phyloP scores from a whole-genome alignment of 106 monocot genomes.

The Acorus gramineus region DNA sequence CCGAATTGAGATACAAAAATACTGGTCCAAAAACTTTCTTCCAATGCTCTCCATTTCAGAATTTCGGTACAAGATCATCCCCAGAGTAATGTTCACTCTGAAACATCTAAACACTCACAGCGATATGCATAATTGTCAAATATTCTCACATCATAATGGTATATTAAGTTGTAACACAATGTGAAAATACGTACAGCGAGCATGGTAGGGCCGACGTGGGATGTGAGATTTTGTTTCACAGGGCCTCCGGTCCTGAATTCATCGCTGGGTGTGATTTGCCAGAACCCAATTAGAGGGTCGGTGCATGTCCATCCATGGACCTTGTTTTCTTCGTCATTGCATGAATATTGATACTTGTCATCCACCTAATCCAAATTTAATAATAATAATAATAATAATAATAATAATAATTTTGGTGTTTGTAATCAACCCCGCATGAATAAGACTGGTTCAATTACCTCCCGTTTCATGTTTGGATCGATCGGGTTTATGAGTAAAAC shows the following conservation, averaged over 20 bases:
- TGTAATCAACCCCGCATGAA: slow-evolving; percentile 9
- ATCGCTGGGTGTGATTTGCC: slow-evolving; percentile 86
- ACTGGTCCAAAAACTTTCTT: slow-evolving; percentile 84
- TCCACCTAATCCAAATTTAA: slow-evolving; percentile 53
- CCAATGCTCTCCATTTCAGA: slow-evolving; percentile 71
- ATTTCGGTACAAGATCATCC: slow-evolving; percentile 48
- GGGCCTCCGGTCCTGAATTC: slow-evolving; percentile 89
- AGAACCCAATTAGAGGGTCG: slow-evolving; percentile 58
- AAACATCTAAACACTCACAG: slow-evolving; percentile 46
- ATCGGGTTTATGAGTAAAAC: slow-evolving; percentile 47
- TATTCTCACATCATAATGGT: background rate
- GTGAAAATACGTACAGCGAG: slow-evolving; percentile 49
- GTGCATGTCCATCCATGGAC: slow-evolving; percentile 79
- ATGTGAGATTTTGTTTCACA: slow-evolving; percentile 64
- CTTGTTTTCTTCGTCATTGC: slow-evolving; percentile 58
- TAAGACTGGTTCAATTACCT: slow-evolving; percentile 17
- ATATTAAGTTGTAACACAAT: background rate
- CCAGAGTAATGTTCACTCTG: slow-evolving; percentile 67
- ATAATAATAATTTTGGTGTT: background rate
- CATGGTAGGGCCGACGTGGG: slow-evolving; percentile 71
- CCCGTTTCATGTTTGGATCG: slow-evolving; percentile 45
- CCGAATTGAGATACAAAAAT: slow-evolving; percentile 68
- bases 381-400: too few species aligned
- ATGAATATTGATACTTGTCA: slow-evolving; percentile 94
- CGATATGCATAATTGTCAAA: background rate